These are phyloP conservation scores for Rutidosis leptorrhynchoides DNA, from an alignment of 129 eudicot species.

Conservation along the genomic window DNA sequence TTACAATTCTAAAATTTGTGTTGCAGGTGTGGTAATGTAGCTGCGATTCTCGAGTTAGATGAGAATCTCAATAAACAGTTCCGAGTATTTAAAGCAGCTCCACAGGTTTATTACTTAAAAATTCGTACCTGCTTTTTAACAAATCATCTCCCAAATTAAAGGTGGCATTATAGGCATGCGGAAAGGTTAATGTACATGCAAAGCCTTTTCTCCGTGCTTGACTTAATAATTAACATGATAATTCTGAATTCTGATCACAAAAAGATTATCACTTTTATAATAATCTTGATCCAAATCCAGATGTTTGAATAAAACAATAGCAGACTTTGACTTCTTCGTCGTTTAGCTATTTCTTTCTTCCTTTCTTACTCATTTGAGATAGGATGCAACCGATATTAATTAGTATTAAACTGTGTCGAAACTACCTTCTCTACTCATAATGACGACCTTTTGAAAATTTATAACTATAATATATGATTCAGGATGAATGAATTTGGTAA, in stretches of 20 bases:
- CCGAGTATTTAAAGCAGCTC: conserved; percentile 97
- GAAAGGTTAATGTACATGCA: not conserved
- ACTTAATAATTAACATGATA: not conserved
- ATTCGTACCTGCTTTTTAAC: not conserved
- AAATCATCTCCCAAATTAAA: not conserved
- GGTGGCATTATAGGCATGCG: not conserved
- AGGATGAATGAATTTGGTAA: not conserved
- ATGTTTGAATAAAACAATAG: not conserved
- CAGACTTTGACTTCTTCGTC: not conserved
- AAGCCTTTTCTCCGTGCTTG: not conserved
- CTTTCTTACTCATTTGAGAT: not conserved
- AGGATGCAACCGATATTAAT: not conserved
- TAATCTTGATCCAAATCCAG: too few relatives aligned
- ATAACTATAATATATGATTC: not conserved
- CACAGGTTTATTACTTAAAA: conserved; percentile 61
- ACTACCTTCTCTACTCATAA: not conserved
- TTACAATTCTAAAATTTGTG: not conserved
- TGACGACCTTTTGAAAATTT: not conserved
- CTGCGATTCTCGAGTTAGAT: conserved; percentile 94
- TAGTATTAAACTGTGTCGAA: not conserved
- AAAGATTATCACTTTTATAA: too few relatives aligned
- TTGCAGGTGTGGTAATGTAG: conserved; percentile 96
- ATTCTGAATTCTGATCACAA: too few relatives aligned
- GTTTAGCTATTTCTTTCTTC: too few relatives aligned
- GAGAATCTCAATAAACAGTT: conserved; percentile 84